A percentile compares a stretch with the other conserved stretches of the same genome.
phyloP scores from a whole-genome alignment of 257 asterid genomes.

The Lycium barbarum region DNA sequence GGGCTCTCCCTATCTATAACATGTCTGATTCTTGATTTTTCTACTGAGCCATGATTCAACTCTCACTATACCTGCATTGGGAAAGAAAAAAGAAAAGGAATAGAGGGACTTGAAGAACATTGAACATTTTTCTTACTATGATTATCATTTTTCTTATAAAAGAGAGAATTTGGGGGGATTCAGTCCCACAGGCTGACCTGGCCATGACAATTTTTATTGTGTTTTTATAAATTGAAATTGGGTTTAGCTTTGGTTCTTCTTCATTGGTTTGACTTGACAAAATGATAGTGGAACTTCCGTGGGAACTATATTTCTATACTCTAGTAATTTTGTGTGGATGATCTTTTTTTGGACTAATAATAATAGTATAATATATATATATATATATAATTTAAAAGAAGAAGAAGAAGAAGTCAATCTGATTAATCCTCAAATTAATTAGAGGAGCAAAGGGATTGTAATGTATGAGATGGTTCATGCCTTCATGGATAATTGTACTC shows the following conservation, averaged over 20 bases:
- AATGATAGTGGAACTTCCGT: neutral
- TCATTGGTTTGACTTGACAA: neutral
- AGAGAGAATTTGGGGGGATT: neutral
- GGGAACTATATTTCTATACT: neutral
- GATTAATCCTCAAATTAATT: neutral
- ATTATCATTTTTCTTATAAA: neutral
- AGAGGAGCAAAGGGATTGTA: neutral
- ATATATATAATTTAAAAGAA: neutral
- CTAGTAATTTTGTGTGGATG: neutral
- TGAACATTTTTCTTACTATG: neutral
- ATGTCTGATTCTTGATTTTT: neutral
- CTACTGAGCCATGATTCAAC: neutral
- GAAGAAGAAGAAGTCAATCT: conserved; percentile 6
- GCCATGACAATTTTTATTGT: neutral
- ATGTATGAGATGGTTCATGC: conserved; percentile 12
- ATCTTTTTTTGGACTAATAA: neutral
- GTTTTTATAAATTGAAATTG: neutral
- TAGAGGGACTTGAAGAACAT: neutral
- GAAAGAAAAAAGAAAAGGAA: too few species aligned
- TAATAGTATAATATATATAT: neutral
- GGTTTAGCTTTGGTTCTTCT: neutral
- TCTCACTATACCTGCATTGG: neutral
- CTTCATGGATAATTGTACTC: neutral
- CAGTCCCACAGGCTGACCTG: neutral
- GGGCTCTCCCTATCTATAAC: too few species aligned